phyloP scores from a whole-genome alignment of 139 green algal species.

The Coelastrella sp. region DNA sequence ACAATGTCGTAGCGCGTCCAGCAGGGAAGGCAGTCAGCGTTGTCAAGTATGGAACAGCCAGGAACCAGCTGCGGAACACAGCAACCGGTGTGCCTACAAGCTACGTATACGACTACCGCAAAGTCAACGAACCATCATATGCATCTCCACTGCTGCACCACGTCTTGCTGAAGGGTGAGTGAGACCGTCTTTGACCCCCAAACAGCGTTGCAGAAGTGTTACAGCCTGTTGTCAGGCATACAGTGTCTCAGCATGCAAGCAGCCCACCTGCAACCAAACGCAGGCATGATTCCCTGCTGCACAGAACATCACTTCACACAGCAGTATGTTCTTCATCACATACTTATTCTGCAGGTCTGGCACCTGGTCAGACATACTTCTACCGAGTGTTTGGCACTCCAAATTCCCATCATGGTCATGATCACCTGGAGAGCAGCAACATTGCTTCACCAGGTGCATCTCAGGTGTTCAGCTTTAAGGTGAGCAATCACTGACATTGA shows the following conservation, averaged over 20 bases:
- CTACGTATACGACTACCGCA: conserved; percentile 9
- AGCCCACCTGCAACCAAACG: not conserved
- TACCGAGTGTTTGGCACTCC: not conserved
- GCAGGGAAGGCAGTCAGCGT: not conserved
- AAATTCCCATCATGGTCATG: not conserved
- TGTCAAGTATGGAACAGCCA: not conserved
- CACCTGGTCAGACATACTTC: conserved; percentile 5
- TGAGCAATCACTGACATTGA: not conserved
- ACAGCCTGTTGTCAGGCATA: no score
- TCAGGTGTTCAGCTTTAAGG: conserved; percentile 1
- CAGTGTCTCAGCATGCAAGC: not conserved
- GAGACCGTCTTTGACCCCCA: not conserved
- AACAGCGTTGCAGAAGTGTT: not conserved
- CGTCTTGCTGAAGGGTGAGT: conserved; percentile 29
- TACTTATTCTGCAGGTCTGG: not conserved
- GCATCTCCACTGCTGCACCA: conserved; percentile 38
- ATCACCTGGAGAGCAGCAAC: not conserved
- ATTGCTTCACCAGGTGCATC: not conserved
- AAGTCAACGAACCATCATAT: not conserved
- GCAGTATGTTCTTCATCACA: not conserved
- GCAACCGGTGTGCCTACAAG: conserved; percentile 2
- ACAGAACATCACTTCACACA: no score
- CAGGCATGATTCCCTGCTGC: not conserved
- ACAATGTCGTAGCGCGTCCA: no score
- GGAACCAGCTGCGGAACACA: not conserved